Conservation (phyloP, 306 rosid species). For the Trifolium dubium region DNA sequence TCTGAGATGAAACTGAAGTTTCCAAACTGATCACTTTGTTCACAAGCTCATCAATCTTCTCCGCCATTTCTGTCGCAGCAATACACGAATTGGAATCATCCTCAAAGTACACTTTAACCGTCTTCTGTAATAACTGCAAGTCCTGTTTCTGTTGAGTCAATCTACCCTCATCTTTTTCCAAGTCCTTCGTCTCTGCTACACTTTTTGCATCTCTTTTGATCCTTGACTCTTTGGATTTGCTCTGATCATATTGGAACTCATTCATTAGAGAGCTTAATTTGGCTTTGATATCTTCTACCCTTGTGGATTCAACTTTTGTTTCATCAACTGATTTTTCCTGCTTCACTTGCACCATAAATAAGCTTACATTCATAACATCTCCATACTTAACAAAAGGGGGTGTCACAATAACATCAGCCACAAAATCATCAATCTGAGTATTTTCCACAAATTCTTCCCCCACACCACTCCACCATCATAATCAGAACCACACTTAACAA, state of each 20-base stretch:
- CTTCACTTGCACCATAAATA: too few species aligned
- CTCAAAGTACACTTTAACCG: conserved; percentile 63
- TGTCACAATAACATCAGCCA: too few species aligned
- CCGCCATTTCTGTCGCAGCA: conserved; percentile 80
- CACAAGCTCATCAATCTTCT: conserved; percentile 37
- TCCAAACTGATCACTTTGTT: conserved; percentile 77
- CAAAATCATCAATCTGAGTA: too few species aligned
- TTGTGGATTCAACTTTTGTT: conserved; percentile 59
- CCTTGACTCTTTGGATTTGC: conserved; percentile 30
- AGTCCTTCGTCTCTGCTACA: conserved; percentile 22
- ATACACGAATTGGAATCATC: conserved; percentile 51
- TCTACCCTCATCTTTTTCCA: conserved; percentile 40
- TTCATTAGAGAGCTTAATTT: conserved; percentile 63
- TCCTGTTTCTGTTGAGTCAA: conserved; percentile 50
- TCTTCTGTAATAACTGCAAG: conserved; percentile 53
- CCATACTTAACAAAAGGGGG: too few species aligned
- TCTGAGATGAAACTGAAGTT: conserved; percentile 75
- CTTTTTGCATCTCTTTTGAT: conserved; percentile 36
- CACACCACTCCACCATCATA: too few species aligned
- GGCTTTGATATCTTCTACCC: conserved; percentile 59
- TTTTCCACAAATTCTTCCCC: too few species aligned
- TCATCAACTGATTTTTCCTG: conserved; percentile 50
- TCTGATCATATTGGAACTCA: conserved; percentile 47
- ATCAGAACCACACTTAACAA: too few species aligned
- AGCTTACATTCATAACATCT: too few species aligned